These are phyloP conservation scores for Brassica carinata DNA, from an alignment of 345 rosid genomes.

Conservation along the genomic window DNA sequence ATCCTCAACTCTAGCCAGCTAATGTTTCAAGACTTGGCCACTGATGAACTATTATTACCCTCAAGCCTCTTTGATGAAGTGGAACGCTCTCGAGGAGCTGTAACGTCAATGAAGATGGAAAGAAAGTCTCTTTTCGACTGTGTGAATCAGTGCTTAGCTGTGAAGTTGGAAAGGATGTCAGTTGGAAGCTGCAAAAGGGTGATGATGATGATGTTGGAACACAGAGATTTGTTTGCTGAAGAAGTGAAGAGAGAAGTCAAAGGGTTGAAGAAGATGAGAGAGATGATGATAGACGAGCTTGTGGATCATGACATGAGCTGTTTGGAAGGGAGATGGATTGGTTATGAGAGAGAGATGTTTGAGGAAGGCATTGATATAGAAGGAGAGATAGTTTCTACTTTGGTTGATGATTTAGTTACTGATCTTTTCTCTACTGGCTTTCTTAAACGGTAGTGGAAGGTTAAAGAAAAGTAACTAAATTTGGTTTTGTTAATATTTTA, in stretches of 20 bases:
- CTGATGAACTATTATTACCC: slow-evolving; percentile 45
- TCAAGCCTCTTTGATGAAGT: slow-evolving; percentile 70
- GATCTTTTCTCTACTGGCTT: slow-evolving; percentile 43
- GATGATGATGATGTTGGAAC: slow-evolving; percentile 46
- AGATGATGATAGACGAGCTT: slow-evolving; percentile 88
- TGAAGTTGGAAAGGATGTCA: slow-evolving; percentile 53
- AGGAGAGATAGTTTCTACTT: slow-evolving; percentile 50
- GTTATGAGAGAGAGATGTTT: slow-evolving; percentile 68
- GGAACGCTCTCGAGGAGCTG: slow-evolving; percentile 49
- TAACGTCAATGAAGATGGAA: slow-evolving; percentile 44
- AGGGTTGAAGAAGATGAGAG: slow-evolving; percentile 65
- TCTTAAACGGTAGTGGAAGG: slow-evolving; percentile 8
- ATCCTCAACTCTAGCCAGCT: slow-evolving; percentile 58
- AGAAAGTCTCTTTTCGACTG: slow-evolving; percentile 73
- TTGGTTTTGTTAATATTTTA: background rate
- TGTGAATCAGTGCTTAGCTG: slow-evolving; percentile 65
- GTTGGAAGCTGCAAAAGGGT: slow-evolving; percentile 64
- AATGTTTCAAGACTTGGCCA: slow-evolving; percentile 67
- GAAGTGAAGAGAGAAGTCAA: slow-evolving; percentile 72
- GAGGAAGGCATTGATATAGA: slow-evolving; percentile 63
- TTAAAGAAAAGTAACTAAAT: background rate
- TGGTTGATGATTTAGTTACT: slow-evolving; percentile 66
- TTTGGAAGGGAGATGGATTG: slow-evolving; percentile 79
- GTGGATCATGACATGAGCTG: slow-evolving; percentile 91
- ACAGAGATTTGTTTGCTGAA: slow-evolving; percentile 62